These are phyloP conservation scores for Venturia aucupariae DNA, from an alignment of 2,329 filamentous ascomycete species.

Conservation along the genomic window DNA sequence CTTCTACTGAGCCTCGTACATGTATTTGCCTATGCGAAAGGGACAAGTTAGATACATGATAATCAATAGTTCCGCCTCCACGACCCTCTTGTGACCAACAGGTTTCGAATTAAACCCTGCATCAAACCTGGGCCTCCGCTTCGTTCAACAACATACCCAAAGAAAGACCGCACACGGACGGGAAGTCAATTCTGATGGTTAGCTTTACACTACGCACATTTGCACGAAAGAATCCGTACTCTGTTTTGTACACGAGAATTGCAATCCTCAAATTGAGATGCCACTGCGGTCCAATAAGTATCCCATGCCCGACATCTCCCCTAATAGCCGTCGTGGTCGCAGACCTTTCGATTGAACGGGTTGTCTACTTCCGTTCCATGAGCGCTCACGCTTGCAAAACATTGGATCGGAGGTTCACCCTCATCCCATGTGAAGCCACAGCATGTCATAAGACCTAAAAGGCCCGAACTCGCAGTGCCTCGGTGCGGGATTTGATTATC, in stretches of 20 bases:
- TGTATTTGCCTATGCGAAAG: neutral
- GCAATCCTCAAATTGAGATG: neutral
- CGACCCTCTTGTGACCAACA: neutral
- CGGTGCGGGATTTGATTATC: neutral
- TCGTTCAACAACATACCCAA: neutral
- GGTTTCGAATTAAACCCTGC: neutral
- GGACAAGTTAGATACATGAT: neutral
- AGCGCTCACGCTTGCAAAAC: neutral
- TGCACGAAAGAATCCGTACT: neutral
- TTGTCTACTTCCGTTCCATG: neutral
- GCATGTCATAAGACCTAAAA: conserved; percentile 4
- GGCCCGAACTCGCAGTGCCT: neutral
- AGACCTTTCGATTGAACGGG: neutral
- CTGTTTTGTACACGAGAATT: neutral
- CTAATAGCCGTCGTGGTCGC: neutral
- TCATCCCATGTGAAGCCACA: conserved; percentile 1
- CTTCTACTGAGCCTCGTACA: neutral
- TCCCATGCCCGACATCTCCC: neutral
- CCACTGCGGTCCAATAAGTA: neutral
- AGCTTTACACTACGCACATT: neutral
- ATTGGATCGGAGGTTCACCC: neutral
- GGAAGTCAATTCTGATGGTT: neutral
- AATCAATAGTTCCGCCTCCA: too few relatives aligned
- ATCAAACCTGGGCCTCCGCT: neutral
- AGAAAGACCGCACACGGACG: neutral